Percentiles rank a stretch among this genome's conserved stretches.
These are phyloP conservation scores for Pseudotsuga menziesii DNA, from an alignment of 75 land plant genomes.

Conservation along the genomic window DNA sequence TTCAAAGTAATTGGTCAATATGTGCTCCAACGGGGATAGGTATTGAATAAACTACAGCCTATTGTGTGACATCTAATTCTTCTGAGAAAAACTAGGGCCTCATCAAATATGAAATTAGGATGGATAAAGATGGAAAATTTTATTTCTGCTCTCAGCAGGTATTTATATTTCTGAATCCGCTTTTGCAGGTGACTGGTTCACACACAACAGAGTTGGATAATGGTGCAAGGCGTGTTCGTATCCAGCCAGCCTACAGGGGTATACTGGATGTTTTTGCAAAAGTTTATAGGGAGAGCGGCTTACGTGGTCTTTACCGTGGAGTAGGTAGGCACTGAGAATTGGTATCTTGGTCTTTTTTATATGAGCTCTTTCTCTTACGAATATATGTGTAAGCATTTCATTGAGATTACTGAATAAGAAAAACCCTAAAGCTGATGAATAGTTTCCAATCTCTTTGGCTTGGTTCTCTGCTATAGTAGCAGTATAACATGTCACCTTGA, in stretches of 20 bases:
- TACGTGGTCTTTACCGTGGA: constrained; percentile 81
- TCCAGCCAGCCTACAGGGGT: constrained; percentile 56
- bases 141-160: neutral
- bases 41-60: neutral
- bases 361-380: neutral
- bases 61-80: too few species aligned
- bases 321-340: constrained; percentile 43
- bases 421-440: neutral
- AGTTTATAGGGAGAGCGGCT: constrained; percentile 63
- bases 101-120: too few species aligned
- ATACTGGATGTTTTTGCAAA: constrained; percentile 54
- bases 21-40: neutral
- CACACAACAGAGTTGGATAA: constrained; percentile 2
- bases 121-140: too few species aligned
- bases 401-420: neutral
- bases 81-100: too few species aligned
- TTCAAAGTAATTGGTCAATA: neutral
- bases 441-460: neutral
- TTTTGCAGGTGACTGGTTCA: constrained; percentile 11
- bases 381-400: too few species aligned
- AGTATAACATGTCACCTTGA: neutral
- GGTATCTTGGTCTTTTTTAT: neutral
- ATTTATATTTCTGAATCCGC: neutral
- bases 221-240: constrained; percentile 10
- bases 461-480: neutral